These are phyloP conservation scores for Spiromastix sp. DNA, from an alignment of 2,329 filamentous ascomycete genomes.

Conservation along the genomic window DNA sequence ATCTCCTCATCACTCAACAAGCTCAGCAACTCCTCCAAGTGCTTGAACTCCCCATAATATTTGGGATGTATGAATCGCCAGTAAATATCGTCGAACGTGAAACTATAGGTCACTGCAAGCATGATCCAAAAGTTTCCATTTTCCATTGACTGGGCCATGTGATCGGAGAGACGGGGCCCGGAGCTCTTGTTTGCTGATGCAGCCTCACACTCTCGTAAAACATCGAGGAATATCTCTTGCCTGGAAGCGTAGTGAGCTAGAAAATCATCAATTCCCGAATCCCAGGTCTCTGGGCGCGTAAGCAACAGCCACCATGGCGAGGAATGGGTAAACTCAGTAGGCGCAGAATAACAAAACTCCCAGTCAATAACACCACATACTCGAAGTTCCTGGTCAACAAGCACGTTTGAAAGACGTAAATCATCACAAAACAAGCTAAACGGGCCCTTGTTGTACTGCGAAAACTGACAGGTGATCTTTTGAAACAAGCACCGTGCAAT, in stretches of 20 bases:
- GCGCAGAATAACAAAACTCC: slow-evolving; percentile 20
- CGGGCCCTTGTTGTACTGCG: slow-evolving; percentile 15
- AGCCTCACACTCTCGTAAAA: slow-evolving; percentile 16
- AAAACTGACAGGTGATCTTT: slow-evolving; percentile 14
- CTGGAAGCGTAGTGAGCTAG: slow-evolving; percentile 15
- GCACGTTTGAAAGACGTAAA: slow-evolving; percentile 18
- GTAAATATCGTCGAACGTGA: slow-evolving; percentile 22
- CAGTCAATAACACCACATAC: slow-evolving; percentile 18
- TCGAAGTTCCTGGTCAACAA: slow-evolving; percentile 15
- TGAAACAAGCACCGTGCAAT: slow-evolving; percentile 17
- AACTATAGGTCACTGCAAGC: slow-evolving; percentile 17
- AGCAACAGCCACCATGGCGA: slow-evolving; percentile 20
- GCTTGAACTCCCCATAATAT: slow-evolving; percentile 18
- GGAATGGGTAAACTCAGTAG: slow-evolving; percentile 15
- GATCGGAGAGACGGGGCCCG: slow-evolving; percentile 13
- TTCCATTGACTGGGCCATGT: slow-evolving; percentile 17
- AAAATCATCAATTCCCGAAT: slow-evolving; percentile 17
- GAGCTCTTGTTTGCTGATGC: slow-evolving; percentile 12
- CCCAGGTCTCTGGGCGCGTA: slow-evolving; percentile 19
- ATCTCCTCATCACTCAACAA: slow-evolving; percentile 17
- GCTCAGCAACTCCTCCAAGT: slow-evolving; percentile 14
- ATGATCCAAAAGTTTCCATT: slow-evolving; percentile 21
- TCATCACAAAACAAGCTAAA: slow-evolving; percentile 23
- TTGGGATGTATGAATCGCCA: slow-evolving; percentile 19
- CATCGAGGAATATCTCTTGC: slow-evolving; percentile 17